Conservation (phyloP, 1,139 yeast species). For the Hyphopichia khmerensis region DNA sequence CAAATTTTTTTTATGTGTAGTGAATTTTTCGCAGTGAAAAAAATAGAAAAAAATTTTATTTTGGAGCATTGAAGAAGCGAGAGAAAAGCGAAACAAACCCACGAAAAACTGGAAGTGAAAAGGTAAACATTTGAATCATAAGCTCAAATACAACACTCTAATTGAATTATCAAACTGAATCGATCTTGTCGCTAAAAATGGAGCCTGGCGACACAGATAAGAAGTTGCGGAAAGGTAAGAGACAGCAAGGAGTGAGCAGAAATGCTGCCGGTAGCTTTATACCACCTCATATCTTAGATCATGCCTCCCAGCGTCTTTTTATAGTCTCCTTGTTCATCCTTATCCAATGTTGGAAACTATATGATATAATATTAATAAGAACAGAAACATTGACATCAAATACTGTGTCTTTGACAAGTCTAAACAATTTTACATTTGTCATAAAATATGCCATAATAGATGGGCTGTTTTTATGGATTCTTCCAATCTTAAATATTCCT, state of each 20-base stretch:
- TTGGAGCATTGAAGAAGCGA: not conserved
- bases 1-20: not conserved
- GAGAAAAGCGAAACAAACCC: not conserved
- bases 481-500: slow-evolving; percentile 78
- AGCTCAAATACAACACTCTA: not conserved
- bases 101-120: not conserved
- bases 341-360: slow-evolving; percentile 79
- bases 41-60: not conserved
- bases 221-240: not conserved
- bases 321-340: slow-evolving; percentile 64
- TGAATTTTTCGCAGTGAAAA: not conserved
- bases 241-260: not conserved
- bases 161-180: not conserved
- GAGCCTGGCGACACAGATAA: not conserved
- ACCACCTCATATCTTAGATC: slow-evolving; percentile 60
- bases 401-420: slow-evolving; percentile 15
- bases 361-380: slow-evolving; percentile 57
- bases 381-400: slow-evolving; percentile 16
- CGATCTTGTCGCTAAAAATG: not conserved
- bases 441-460: slow-evolving; percentile 74
- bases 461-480: slow-evolving; percentile 61
- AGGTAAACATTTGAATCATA: not conserved
- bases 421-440: slow-evolving; percentile 57
- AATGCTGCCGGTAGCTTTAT: slow-evolving; percentile 37
- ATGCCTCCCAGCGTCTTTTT: slow-evolving; percentile 77